These are phyloP conservation scores for Achaetomium macrosporum DNA, from an alignment of 2,329 filamentous ascomycete genomes.

Conservation along the genomic window DNA sequence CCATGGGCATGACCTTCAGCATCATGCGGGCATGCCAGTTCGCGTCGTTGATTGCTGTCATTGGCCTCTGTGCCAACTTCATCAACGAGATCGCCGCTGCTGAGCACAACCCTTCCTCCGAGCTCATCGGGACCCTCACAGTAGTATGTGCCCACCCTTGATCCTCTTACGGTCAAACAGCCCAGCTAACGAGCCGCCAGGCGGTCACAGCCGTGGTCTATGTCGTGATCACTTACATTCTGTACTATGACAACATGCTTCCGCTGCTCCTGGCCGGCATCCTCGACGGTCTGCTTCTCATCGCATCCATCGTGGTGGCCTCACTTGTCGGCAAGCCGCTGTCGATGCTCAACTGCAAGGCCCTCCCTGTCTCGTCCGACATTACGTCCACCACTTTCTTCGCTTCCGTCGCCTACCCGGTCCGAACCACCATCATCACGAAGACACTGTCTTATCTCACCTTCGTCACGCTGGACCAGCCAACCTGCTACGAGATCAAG, in stretches of 20 bases:
- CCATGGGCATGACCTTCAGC: conserved; percentile 22
- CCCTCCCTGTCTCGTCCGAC: conserved; percentile 8
- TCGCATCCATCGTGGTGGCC: conserved; percentile 24
- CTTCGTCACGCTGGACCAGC: conserved; percentile 19
- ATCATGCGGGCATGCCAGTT: conserved; percentile 22
- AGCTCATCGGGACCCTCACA: conserved; percentile 23
- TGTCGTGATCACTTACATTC: conserved; percentile 24
- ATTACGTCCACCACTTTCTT: not conserved
- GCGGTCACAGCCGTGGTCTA: conserved; percentile 20
- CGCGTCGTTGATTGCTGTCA: conserved; percentile 18
- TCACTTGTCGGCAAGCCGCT: conserved; percentile 23
- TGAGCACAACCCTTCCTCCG: conserved; percentile 19
- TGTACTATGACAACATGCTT: conserved; percentile 25
- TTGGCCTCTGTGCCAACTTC: conserved; percentile 23
- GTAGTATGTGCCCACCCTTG: conserved; percentile 17
- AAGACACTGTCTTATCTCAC: conserved; percentile 18
- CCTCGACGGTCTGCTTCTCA: conserved; percentile 20
- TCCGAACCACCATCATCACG: conserved; percentile 9
- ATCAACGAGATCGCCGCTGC: conserved; percentile 19
- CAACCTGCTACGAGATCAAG: conserved; percentile 24
- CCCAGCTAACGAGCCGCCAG: conserved; percentile 12
- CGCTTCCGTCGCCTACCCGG: conserved; percentile 1
- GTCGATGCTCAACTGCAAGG: conserved; percentile 19
- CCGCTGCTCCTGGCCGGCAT: conserved; percentile 17
- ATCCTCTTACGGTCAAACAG: not conserved